phyloP scores from a whole-genome alignment of 1,139 yeast genomes.

The Suhomyces anneliseae region DNA sequence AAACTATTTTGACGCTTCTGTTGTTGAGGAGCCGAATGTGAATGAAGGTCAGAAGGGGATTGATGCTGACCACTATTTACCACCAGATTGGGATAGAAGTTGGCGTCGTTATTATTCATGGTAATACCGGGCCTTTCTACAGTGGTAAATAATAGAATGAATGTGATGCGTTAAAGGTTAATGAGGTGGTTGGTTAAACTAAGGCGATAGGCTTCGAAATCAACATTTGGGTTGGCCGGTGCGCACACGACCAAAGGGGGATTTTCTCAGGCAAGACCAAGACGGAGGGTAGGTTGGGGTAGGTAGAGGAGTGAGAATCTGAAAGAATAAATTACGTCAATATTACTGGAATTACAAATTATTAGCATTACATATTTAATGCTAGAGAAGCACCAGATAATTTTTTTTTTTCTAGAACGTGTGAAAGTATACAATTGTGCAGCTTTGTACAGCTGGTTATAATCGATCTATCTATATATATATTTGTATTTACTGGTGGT shows the following conservation, averaged over 20 bases:
- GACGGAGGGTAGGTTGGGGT: not conserved
- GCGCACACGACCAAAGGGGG: not conserved
- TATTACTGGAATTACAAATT: too few species aligned
- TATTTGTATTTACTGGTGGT: too few species aligned
- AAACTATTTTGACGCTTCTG: constrained; percentile 46
- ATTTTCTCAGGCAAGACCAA: not conserved
- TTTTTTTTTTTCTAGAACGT: too few species aligned
- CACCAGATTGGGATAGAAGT: constrained; percentile 10
- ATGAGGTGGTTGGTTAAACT: not conserved
- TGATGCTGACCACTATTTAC: constrained; percentile 7
- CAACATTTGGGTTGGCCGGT: not conserved
- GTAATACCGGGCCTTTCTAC: not conserved
- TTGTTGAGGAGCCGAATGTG: constrained; percentile 18
- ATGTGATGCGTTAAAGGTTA: constrained; percentile 1
- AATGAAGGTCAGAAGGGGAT: constrained; percentile 4
- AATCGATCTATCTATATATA: too few species aligned
- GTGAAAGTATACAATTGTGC: too few species aligned
- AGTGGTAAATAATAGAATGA: not conserved
- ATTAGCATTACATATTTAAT: too few species aligned
- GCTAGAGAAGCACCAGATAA: too few species aligned
- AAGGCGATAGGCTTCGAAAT: not conserved
- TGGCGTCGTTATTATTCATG: constrained; percentile 10
- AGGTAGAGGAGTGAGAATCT: not conserved
- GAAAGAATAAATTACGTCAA: too few species aligned
- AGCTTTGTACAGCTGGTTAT: too few species aligned